These are phyloP conservation scores for Brassica hybrid DNA, from an alignment of 441 rosid species.

Conservation along the genomic window DNA sequence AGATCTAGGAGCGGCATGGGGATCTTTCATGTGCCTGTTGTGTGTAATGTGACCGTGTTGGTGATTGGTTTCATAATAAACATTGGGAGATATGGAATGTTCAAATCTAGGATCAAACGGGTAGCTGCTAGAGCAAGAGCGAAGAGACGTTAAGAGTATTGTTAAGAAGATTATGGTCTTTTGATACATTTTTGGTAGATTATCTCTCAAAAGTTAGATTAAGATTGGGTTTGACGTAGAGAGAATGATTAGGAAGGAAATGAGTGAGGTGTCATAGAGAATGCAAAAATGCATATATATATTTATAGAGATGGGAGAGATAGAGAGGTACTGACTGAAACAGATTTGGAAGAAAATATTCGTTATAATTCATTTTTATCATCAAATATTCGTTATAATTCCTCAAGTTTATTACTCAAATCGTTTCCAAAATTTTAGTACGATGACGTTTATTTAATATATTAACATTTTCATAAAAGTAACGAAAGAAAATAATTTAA, in stretches of 20 bases:
- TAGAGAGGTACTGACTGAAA: neutral
- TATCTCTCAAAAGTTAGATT: conserved; percentile 37
- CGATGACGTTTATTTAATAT: no score
- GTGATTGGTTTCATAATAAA: conserved; percentile 28
- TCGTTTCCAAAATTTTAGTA: neutral
- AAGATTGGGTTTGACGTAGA: conserved; percentile 38
- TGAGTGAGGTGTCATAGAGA: conserved; percentile 30
- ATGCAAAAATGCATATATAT: conserved; percentile 36
- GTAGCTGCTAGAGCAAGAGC: conserved; percentile 36
- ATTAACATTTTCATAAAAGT: neutral
- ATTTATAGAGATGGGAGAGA: conserved; percentile 36
- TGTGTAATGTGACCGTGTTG: conserved; percentile 28
- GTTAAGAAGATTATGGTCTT: conserved; percentile 26
- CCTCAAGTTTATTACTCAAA: neutral
- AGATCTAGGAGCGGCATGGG: conserved; percentile 36
- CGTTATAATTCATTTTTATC: neutral
- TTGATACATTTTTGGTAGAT: conserved; percentile 32
- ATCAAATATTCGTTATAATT: neutral
- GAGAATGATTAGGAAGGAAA: conserved; percentile 30
- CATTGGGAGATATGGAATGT: conserved; percentile 23
- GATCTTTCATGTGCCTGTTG: neutral
- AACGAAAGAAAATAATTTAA: neutral
- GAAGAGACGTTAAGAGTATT: conserved; percentile 28
- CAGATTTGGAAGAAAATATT: neutral
- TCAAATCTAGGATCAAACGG: conserved; percentile 33